Evolutionary conservation across 768 basidiomycete species (phyloP).

Genomic region (Termitomyces sp.): DNA sequence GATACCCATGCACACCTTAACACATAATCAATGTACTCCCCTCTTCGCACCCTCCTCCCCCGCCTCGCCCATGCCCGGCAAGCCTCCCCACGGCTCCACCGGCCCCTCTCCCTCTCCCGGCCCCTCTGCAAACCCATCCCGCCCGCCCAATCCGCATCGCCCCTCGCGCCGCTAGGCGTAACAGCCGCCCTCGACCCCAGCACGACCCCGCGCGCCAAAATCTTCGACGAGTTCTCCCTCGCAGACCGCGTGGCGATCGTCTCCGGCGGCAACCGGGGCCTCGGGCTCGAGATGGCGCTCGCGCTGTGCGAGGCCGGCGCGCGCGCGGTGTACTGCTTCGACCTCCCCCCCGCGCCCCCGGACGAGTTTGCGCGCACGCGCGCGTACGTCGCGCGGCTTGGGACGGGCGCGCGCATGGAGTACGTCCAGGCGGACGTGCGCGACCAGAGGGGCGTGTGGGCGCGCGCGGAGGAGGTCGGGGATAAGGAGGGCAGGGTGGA

Average conservation of each 20-base stretch:
- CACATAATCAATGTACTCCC: neutral
- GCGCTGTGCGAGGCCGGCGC: conserved; percentile 71
- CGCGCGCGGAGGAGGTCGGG: conserved; percentile 50
- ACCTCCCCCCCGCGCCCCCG: conserved; percentile 50
- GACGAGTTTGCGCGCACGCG: conserved; percentile 51
- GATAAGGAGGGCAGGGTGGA: conserved; percentile 69
- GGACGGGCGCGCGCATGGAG: conserved; percentile 39
- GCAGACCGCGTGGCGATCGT: conserved; percentile 55
- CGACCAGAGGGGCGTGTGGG: conserved; percentile 58
- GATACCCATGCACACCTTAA: neutral
- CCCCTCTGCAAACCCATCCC: neutral
- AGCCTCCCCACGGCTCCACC: neutral
- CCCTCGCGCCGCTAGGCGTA: conserved; percentile 59
- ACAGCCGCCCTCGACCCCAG: conserved; percentile 28
- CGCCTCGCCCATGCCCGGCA: neutral
- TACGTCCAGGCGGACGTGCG: conserved; percentile 65
- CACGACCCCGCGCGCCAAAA: conserved; percentile 36
- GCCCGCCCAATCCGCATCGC: conserved; percentile 36
- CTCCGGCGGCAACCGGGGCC: conserved; percentile 60
- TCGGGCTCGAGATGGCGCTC: conserved; percentile 83
- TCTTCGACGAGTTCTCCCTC: conserved; percentile 56
- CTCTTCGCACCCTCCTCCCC: neutral
- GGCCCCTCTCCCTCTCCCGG: neutral
- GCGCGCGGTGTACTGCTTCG: conserved; percentile 63
- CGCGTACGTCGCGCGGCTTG: conserved; percentile 45